Conservation (phyloP, 179 eudicot genomes). For the Gypsophila paniculata region DNA sequence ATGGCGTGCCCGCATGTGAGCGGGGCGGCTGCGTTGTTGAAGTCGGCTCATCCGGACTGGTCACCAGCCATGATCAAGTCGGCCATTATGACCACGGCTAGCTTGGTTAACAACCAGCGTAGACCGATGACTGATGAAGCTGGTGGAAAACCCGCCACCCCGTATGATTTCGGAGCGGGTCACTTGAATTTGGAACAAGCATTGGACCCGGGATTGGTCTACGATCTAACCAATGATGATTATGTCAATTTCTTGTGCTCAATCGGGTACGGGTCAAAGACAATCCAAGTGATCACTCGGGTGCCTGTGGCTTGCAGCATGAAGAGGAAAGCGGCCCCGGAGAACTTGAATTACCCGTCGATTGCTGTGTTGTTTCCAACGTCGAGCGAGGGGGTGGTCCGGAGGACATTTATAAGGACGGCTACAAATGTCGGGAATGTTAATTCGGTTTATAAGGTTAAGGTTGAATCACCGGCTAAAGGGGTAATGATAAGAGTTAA, state of each 20-base stretch:
- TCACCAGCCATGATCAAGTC: conserved; percentile 79
- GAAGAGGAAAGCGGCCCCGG: conserved; percentile 55
- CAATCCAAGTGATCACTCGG: conserved; percentile 84
- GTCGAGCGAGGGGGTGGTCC: conserved; percentile 32
- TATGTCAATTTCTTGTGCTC: conserved; percentile 75
- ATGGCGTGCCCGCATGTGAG: conserved; percentile 95
- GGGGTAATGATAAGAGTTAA: conserved; percentile 61
- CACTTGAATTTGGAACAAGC: conserved; percentile 74
- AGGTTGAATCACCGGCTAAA: conserved; percentile 46
- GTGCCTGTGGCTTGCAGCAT: conserved; percentile 57
- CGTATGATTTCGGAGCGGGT: conserved; percentile 85
- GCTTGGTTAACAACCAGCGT: conserved; percentile 46
- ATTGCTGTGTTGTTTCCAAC: conserved; percentile 62
- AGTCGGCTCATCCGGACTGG: conserved; percentile 94
- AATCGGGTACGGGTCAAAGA: conserved; percentile 78
- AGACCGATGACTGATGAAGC: conserved; percentile 66
- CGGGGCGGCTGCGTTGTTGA: conserved; percentile 91
- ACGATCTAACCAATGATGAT: conserved; percentile 59
- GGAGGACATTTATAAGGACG: conserved; percentile 67
- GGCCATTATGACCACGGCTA: conserved; percentile 93
- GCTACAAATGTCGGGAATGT: conserved; percentile 70
- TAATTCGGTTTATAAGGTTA: conserved; percentile 57
- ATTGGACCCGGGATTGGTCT: conserved; percentile 90
- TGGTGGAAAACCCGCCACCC: conserved; percentile 51
- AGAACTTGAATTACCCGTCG: conserved; percentile 82